Conservation (phyloP, 768 basidiomycete genomes). For the Trametes maxima region DNA sequence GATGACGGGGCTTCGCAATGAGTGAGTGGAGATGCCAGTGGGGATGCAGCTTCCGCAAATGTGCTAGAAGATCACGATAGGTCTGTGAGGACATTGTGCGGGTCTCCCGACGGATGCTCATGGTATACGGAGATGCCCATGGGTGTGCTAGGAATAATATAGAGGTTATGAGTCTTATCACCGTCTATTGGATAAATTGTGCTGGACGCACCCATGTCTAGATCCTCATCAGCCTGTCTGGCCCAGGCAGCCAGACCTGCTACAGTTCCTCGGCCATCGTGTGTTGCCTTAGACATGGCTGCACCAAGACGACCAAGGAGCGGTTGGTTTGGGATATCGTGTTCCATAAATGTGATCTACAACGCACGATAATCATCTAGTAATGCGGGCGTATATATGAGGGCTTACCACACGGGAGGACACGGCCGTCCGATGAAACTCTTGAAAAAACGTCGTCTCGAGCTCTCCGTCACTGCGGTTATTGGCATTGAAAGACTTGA, state of each 20-base stretch:
- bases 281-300: not conserved
- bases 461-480: constrained; percentile 38
- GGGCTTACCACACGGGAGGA: not conserved
- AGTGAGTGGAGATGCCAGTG: not conserved
- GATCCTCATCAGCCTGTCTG: not conserved
- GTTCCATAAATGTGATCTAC: not conserved
- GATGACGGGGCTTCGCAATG: not conserved
- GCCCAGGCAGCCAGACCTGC: not conserved
- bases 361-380: not conserved
- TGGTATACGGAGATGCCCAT: not conserved
- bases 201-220: not conserved
- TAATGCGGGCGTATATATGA: not conserved
- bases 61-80: not conserved
- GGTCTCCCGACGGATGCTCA: not conserved
- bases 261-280: not conserved
- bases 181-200: too few species aligned
- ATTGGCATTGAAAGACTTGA: constrained; percentile 39
- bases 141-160: not conserved
- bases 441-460: constrained; percentile 3
- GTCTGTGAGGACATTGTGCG: not conserved
- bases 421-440: constrained; percentile 1
- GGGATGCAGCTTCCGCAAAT: not conserved
- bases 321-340: not conserved
- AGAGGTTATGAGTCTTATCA: too few species aligned
- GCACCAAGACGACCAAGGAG: not conserved